Evolutionary conservation across 768 basidiomycete genomes (phyloP).

Genomic region (Nevesoporus exiguus): DNA sequence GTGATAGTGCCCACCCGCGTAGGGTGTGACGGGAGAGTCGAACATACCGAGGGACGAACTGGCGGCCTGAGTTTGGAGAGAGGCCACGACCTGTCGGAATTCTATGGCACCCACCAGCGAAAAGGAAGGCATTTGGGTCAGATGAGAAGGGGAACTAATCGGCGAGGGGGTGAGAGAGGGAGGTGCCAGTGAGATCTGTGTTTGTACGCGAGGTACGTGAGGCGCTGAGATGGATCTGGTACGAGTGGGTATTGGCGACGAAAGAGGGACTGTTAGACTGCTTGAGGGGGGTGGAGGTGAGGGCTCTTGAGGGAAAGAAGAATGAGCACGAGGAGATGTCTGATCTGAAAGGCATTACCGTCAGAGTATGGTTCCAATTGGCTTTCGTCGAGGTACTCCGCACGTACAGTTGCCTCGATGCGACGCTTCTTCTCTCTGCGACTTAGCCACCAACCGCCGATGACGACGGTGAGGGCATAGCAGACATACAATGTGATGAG

Average conservation of each 20-base stretch:
- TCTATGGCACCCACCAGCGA: slow-evolving; percentile 95
- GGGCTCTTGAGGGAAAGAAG: slow-evolving; percentile 10
- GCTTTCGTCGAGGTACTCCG: slow-evolving; percentile 52
- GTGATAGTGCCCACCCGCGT: slow-evolving; percentile 74
- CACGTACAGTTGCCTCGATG: slow-evolving; percentile 51
- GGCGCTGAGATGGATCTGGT: slow-evolving; percentile 39
- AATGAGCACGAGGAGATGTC: slow-evolving; percentile 3
- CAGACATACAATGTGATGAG: slow-evolving; percentile 71
- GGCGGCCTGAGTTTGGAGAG: slow-evolving; percentile 68
- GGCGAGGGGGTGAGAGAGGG: slow-evolving; percentile 50
- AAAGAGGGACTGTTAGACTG: slow-evolving; percentile 17
- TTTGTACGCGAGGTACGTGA: slow-evolving; percentile 36
- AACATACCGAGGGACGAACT: slow-evolving; percentile 58
- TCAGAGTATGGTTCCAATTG: slow-evolving; percentile 56
- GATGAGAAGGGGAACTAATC: slow-evolving; percentile 34
- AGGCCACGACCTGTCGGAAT: slow-evolving; percentile 87
- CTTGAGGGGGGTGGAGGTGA: background rate
- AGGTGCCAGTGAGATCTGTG: slow-evolving; percentile 40
- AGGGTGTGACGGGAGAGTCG: slow-evolving; percentile 65
- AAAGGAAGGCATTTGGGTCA: slow-evolving; percentile 69
- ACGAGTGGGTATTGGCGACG: slow-evolving; percentile 35
- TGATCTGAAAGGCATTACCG: slow-evolving; percentile 44
- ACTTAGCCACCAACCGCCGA: slow-evolving; percentile 74
- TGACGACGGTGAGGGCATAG: slow-evolving; percentile 76
- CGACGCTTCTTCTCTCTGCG: slow-evolving; percentile 46